These are phyloP conservation scores for Septoria linicola DNA, from an alignment of 2,329 filamentous ascomycete species.

Conservation along the genomic window DNA sequence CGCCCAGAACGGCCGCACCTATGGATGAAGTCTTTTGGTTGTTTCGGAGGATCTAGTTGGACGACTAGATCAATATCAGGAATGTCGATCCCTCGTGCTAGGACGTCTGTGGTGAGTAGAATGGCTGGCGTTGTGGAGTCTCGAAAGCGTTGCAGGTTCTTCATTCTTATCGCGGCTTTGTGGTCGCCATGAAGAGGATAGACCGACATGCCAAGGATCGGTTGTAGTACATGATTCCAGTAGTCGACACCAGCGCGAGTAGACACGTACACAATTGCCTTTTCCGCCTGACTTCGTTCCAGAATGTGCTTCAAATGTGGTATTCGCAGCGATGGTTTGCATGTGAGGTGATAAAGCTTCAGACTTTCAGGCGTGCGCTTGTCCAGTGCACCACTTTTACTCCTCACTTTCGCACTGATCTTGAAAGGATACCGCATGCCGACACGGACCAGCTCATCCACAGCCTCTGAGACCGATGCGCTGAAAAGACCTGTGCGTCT, in stretches of 20 bases:
- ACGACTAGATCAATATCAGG: conserved; percentile 88
- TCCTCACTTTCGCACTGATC: conserved; percentile 89
- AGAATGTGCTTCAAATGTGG: conserved; percentile 71
- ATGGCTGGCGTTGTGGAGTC: conserved; percentile 73
- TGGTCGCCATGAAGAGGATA: conserved; percentile 91
- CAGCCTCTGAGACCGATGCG: conserved; percentile 91
- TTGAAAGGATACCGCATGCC: conserved; percentile 92
- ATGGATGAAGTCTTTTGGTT: conserved; percentile 79
- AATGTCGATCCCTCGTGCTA: conserved; percentile 86
- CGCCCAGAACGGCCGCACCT: conserved; percentile 63
- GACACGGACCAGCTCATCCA: conserved; percentile 87
- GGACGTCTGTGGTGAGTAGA: conserved; percentile 88
- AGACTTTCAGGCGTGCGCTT: conserved; percentile 86
- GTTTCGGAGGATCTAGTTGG: conserved; percentile 80
- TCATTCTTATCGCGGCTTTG: conserved; percentile 78
- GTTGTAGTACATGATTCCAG: conserved; percentile 76
- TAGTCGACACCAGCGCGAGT: conserved; percentile 96
- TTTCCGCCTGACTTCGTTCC: conserved; percentile 62
- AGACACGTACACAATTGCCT: conserved; percentile 87
- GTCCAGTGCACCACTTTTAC: conserved; percentile 70
- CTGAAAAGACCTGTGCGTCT: conserved; percentile 90
- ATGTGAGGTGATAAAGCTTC: conserved; percentile 82
- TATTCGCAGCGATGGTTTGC: conserved; percentile 75
- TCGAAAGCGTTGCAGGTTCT: conserved; percentile 80
- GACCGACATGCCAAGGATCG: conserved; percentile 67